Conservation (phyloP, 768 basidiomycete genomes). For the Coprinellus micaceus region DNA sequence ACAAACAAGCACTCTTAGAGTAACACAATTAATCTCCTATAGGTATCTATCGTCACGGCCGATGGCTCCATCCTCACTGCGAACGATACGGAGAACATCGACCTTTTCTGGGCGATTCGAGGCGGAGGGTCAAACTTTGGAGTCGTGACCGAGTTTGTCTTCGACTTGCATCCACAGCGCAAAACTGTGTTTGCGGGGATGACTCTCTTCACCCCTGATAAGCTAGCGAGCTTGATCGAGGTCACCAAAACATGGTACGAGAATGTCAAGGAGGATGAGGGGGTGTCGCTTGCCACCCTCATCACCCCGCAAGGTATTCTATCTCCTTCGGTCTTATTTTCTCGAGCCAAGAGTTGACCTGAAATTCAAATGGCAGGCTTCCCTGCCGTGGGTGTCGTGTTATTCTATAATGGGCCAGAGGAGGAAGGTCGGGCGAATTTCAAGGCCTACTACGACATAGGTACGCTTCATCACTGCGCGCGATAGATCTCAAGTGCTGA, state of each 20-base stretch:
- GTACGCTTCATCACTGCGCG: constrained; percentile 21
- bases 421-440: constrained; percentile 41
- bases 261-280: constrained; percentile 35
- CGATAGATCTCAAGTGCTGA: not conserved
- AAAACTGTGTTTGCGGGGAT: constrained; percentile 42
- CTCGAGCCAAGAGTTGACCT: too few species aligned
- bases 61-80: constrained; percentile 37
- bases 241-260: constrained; percentile 34
- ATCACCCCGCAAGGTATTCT: not conserved
- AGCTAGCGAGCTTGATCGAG: constrained; percentile 26
- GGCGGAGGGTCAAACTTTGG: constrained; percentile 55
- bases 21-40: too few species aligned
- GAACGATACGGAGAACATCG: constrained; percentile 33
- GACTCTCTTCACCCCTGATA: constrained; percentile 30
- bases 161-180: constrained; percentile 46
- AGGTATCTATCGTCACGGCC: constrained; percentile 46
- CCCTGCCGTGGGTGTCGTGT: constrained; percentile 28
- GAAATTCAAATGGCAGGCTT: not conserved
- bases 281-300: constrained; percentile 17
- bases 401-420: constrained; percentile 52
- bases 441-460: constrained; percentile 42
- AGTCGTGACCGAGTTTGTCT: constrained; percentile 50
- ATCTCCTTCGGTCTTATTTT: too few species aligned
- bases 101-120: constrained; percentile 51
- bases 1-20: too few species aligned